Evolutionary conservation across 345 rosid genomes (phyloP), one percentile per base, ranked within the genome.

Genomic region (Iberis pinnata): DNA sequence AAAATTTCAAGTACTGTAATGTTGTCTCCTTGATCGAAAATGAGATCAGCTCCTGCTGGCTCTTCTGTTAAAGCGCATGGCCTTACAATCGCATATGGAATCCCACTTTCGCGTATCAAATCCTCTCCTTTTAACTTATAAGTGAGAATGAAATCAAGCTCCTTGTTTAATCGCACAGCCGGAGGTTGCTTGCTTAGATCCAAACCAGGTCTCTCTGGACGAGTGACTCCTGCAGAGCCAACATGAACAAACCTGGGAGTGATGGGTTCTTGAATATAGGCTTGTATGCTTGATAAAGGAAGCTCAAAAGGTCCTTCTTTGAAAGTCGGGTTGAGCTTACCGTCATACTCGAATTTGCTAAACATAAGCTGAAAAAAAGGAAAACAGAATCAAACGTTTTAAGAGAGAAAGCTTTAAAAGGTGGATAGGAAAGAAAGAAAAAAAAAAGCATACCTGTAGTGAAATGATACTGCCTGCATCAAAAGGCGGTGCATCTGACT

Each of bases 321-420:
- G 60, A 90, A 90, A 49, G 84, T 75, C 31, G 95, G 96, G 68
- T 90, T 89, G 69, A 87, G 73, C 73, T 79, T 81, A 53, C 96
- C 98, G 22, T 90, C 98, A 57, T 79, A 90, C 75, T 90, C 96
- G 40, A 90, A 90, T 70, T 87, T 90, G 80, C 98, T 87, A 81
- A 84, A 81, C 96, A 87, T 84, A 45, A 90, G 88, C 98, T 90
- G 95, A 35, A 76, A 63, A 20, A 24, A 4, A 56, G 71, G 63
- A 25, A 62, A 12, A 12, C 15, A 7, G 9, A 36, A 47, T 64
- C 51, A 44, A 38, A 12, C 46, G 6, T 9, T 13, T 25, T 40
- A 9, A 9, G 22, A 37, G 22, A 49, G 9, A 31, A 32, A 19
- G 26, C 5, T 55, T 18, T 6, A 55, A 4, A 41, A 10, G 2